phyloP scores from a whole-genome alignment of 202 grass and related monocot species.

The Hordeum pubiflorum region DNA sequence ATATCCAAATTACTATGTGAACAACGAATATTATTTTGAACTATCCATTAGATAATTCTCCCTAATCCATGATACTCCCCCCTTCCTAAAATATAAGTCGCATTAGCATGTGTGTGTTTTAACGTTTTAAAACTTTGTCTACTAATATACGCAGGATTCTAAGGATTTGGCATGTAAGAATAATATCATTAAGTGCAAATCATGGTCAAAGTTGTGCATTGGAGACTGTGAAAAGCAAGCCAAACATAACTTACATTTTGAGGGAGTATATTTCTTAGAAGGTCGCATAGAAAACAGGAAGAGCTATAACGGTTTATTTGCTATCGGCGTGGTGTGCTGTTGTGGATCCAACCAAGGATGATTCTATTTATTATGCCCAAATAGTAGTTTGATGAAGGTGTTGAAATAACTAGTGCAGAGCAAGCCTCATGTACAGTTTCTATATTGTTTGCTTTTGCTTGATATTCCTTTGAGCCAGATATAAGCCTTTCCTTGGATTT shows the following conservation, averaged over 20 bases:
- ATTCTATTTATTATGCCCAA: neutral
- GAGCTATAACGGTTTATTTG: neutral
- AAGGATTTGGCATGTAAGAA: too few relatives aligned
- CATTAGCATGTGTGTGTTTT: too few relatives aligned
- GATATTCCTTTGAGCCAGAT: neutral
- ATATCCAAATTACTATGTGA: neutral
- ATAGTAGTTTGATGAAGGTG: slow-evolving; percentile 3
- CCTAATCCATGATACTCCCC: neutral
- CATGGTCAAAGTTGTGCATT: neutral
- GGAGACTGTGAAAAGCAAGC: neutral
- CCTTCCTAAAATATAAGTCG: neutral
- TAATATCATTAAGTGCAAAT: neutral
- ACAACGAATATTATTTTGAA: neutral
- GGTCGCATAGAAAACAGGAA: neutral
- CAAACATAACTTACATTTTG: neutral
- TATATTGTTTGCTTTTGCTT: neutral
- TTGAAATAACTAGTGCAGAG: slow-evolving; percentile 4
- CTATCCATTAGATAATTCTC: neutral
- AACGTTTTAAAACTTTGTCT: too few relatives aligned
- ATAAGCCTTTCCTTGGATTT: neutral
- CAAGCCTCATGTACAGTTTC: neutral
- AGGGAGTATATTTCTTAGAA: neutral
- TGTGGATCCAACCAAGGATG: neutral
- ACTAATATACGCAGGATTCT: too few relatives aligned
- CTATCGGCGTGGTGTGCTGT: neutral